Evolutionary conservation across 495 filamentous ascomycete species (phyloP).

Genomic region (Tuber borchii): DNA sequence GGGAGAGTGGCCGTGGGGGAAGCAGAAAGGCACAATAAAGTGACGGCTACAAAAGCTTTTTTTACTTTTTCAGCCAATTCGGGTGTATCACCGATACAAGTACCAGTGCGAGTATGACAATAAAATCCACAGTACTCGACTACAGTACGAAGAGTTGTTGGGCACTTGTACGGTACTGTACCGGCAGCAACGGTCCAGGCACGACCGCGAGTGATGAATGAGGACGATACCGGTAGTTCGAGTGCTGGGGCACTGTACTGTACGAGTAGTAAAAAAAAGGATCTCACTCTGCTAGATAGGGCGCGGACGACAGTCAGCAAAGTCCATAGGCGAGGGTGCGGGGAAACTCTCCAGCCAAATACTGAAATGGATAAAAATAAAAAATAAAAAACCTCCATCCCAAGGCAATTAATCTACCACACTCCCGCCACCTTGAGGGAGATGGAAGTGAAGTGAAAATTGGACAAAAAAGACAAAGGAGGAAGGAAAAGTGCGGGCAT

Average conservation of each 20-base stretch:
- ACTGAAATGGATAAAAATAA: slow-evolving; percentile 26
- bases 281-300: neutral
- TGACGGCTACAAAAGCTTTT: neutral
- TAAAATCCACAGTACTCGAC: neutral
- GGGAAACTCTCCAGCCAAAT: slow-evolving; percentile 11
- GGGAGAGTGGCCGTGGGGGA: neutral
- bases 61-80: neutral
- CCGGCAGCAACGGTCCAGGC: neutral
- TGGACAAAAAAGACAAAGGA: neutral
- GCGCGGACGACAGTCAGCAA: slow-evolving; percentile 12
- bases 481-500: neutral
- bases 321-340: slow-evolving; percentile 12
- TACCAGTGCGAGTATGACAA: neutral
- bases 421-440: neutral
- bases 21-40: neutral
- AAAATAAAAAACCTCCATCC: neutral
- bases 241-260: neutral
- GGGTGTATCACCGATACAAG: neutral
- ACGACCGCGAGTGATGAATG: neutral
- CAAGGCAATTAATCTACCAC: neutral
- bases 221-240: neutral
- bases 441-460: neutral
- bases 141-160: neutral
- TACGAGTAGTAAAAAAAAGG: neutral
- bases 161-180: too few species aligned